phyloP scores from a whole-genome alignment of 768 basidiomycete genomes.

The Tricholoma matsutake region DNA sequence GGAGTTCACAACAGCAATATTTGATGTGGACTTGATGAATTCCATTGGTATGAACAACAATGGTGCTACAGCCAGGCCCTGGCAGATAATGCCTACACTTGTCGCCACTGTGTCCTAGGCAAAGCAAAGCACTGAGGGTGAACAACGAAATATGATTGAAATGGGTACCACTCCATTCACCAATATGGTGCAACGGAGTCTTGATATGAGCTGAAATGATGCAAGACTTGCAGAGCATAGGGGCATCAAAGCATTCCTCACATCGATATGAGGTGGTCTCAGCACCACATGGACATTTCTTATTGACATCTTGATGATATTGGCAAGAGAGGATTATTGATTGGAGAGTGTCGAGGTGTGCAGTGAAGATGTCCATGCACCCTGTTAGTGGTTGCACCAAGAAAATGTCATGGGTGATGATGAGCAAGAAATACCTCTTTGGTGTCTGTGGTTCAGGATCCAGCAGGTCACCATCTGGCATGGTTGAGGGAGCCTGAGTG shows the following conservation, averaged over 20 bases:
- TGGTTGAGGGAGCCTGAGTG: not conserved
- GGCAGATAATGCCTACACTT: not conserved
- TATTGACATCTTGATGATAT: not conserved
- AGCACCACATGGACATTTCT: not conserved
- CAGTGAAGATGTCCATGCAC: constrained; percentile 4
- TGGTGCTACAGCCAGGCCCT: not conserved
- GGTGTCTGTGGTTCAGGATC: not conserved
- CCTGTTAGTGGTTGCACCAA: constrained; percentile 1
- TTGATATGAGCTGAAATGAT: not conserved
- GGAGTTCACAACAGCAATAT: not conserved
- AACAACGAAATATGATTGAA: not conserved
- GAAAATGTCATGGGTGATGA: not conserved
- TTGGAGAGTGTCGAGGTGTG: constrained; percentile 4
- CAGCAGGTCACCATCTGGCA: not conserved
- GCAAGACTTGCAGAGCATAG: not conserved
- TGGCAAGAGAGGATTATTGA: not conserved
- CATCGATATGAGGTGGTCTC: not conserved
- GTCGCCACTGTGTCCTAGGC: not conserved
- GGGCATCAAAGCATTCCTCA: constrained; percentile 1
- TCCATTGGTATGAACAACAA: too few relatives aligned
- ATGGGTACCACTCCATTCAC: too few relatives aligned
- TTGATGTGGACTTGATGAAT: not conserved
- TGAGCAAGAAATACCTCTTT: not conserved
- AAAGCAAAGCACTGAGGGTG: not conserved
- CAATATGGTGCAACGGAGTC: not conserved